Percentiles rank a stretch among this genome's conserved stretches.
Evolutionary conservation across 1,139 yeast species (phyloP).

Genomic region (Arxiozyma telluris): DNA sequence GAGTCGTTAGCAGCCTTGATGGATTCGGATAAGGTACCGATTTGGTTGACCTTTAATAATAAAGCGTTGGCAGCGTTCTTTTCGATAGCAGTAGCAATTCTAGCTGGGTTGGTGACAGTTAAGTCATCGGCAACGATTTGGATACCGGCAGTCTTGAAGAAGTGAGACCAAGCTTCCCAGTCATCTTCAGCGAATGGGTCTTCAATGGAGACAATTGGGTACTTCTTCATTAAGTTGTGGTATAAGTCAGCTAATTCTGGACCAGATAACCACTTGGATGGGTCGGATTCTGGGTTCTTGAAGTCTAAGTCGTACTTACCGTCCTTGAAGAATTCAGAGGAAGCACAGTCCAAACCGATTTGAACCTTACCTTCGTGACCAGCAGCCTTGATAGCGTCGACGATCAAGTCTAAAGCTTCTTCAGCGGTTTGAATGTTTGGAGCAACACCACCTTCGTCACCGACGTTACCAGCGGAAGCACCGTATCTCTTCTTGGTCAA

Average conservation of each 20-base stretch:
- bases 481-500: constrained; percentile 90
- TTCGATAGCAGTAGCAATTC: constrained; percentile 90
- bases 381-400: constrained; percentile 76
- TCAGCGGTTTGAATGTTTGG: constrained; percentile 88
- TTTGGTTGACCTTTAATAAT: constrained; percentile 92
- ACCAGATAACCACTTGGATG: constrained; percentile 83
- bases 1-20: constrained; percentile 89
- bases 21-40: constrained; percentile 85
- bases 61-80: constrained; percentile 89
- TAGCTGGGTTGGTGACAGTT: constrained; percentile 92
- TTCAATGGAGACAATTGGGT: constrained; percentile 95
- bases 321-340: constrained; percentile 93
- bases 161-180: constrained; percentile 95
- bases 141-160: constrained; percentile 63
- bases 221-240: constrained; percentile 65
- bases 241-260: constrained; percentile 76
- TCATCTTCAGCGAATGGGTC: constrained; percentile 99
- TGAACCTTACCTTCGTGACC: constrained; percentile 87
- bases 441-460: constrained; percentile 99
- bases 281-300: constrained; percentile 88
- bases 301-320: constrained; percentile 94
- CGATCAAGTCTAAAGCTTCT: constrained; percentile 91
- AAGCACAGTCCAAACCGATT: constrained; percentile 92
- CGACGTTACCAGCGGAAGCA: constrained; percentile 95
- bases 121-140: constrained; percentile 96